Evolutionary conservation across 2,329 filamentous ascomycete genomes (phyloP), one percentile per base, ranked within the genome.

Genomic region (Phaeosphaeriaceae sp.): DNA sequence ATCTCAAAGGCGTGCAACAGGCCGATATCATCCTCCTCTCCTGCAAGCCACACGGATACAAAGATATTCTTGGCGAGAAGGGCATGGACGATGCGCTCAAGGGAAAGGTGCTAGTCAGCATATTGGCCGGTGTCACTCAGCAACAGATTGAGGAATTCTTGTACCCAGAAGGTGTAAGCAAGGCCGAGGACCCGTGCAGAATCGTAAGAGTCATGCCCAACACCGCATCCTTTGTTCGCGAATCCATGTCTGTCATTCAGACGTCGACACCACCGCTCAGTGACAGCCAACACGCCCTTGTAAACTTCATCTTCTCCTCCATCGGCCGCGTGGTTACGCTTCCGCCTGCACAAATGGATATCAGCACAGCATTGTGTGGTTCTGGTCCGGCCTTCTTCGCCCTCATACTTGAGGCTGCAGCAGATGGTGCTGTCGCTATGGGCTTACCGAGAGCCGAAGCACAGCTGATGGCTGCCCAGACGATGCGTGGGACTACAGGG

Each of bases 201-300:
- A 81, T 94, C 36, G 86, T 95, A 4, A 82, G 90, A 26, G 90
- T 88, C 46, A 91, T 95, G 84, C 90, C 90, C 61, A 95, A 95
- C 77, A 92, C 89, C 0, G 90, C 90, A 9, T 86, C 87, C 20
- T 81, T 89, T 40, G 87, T 95, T 49, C 78, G 89, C 38, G 87
- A 95, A 73, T 87, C 84, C 60, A 94, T 94, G 89, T 93, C 78
- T 7, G 79, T 94, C 45, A 87, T 96, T 59, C 86, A 84, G 39
- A 85, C 81, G 1, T 79, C 81, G 6, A 78, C 77, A 7, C 83
- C 86, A 7, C 80, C 85, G 3, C 76, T 90, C 12, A 77, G 81
- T 4, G 67, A 78, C 1, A 74, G 78, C 15, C 80, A 80, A 23
- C 76, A 82, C 66, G 51, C 65, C 15, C 79, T 92, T 9, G 82